Base-by-base conservation (phyloP, 2,329 filamentous ascomycete species). In the Diplodia intermedia region DNA sequence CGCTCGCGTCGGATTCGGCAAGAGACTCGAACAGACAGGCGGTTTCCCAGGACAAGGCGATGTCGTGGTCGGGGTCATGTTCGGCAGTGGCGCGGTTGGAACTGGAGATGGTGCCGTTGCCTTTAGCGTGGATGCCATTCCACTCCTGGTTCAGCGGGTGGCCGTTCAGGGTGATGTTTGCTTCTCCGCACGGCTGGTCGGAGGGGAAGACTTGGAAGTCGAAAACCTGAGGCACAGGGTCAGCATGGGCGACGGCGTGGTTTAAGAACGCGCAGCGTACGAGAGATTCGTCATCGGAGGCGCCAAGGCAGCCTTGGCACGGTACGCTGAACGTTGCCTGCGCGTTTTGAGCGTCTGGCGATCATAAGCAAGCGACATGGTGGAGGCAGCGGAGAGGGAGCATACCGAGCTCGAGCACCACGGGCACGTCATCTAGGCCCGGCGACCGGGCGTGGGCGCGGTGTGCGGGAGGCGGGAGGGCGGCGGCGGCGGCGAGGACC, bases 91-190 rank as follows among this genome's bases (percentile, higher is more conserved):
- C 70, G 63, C 75, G 71, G 69, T 76, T 70, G 38, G 75, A 69
- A 55, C 72, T 74, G 63, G 72, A 68, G 72, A 77, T 74, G 40
- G 74, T 75, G 43, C 76, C 79, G 26, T 74, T 74, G 36, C 78
- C 79, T 50, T 73, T 73, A 43, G 77, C 78, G 68, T 75, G 72
- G 69, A 78, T 74, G 71, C 77, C 78, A 67, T 74, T 71, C 77
- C 78, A 80, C 72, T 78, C 72, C 69, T 79, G 76, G 38, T 75
- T 73, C 33, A 81, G 75, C 66, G 74, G 71, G 29, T 78, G 70
- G 67, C 78, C 79, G 72, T 83, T 82, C 68, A 83, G 71, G 18
- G 79, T 78, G 69, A 83, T 73, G 75, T 82, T 81, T 49, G 78
- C 77, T 66, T 75, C 71, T n/a, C 76, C 76, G 72, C 79, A 81